phyloP scores from a whole-genome alignment of 2,329 filamentous ascomycete species.

The Phaeosphaeriaceae sp. region DNA sequence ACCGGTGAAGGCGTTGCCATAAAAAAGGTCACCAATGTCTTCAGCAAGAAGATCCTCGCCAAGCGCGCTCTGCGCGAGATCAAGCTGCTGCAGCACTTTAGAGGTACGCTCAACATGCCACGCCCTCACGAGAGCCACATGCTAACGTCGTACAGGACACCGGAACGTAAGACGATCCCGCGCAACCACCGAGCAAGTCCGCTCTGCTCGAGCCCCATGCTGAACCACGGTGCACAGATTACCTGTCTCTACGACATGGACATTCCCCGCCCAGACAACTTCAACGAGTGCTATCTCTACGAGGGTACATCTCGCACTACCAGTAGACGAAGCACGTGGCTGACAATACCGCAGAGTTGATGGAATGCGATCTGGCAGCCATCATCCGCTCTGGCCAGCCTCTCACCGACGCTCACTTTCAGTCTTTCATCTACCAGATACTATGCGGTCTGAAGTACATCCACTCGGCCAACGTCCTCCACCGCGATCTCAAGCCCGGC shows the following conservation, averaged over 20 bases:
- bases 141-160: slow-evolving; percentile 49
- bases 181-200: not conserved
- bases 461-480: slow-evolving; percentile 96
- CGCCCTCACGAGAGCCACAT: slow-evolving; percentile 2
- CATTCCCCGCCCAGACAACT: slow-evolving; percentile 94
- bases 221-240: slow-evolving; percentile 69
- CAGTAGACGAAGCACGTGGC: slow-evolving; percentile 10
- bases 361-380: slow-evolving; percentile 98
- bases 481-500: slow-evolving; percentile 95
- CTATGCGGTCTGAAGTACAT: slow-evolving; percentile 99
- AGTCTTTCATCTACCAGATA: slow-evolving; percentile 99
- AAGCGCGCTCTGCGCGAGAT: slow-evolving; percentile 98
- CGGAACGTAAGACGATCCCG: slow-evolving; percentile 50
- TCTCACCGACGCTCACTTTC: slow-evolving; percentile 97
- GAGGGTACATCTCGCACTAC: slow-evolving; percentile 68
- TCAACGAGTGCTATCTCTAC: slow-evolving; percentile 99
- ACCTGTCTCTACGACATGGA: slow-evolving; percentile 99
- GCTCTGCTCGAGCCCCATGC: slow-evolving; percentile 24
- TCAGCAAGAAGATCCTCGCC: slow-evolving; percentile 99
- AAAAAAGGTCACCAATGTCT: slow-evolving; percentile 99
- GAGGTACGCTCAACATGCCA: slow-evolving; percentile 52
- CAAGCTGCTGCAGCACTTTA: slow-evolving; percentile 97
- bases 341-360: slow-evolving; percentile 73
- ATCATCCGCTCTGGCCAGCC: slow-evolving; percentile 98
- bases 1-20: slow-evolving; percentile 94